Conservation (phyloP, 1,139 yeast genomes). For the Sugiyamaella paludigena region DNA sequence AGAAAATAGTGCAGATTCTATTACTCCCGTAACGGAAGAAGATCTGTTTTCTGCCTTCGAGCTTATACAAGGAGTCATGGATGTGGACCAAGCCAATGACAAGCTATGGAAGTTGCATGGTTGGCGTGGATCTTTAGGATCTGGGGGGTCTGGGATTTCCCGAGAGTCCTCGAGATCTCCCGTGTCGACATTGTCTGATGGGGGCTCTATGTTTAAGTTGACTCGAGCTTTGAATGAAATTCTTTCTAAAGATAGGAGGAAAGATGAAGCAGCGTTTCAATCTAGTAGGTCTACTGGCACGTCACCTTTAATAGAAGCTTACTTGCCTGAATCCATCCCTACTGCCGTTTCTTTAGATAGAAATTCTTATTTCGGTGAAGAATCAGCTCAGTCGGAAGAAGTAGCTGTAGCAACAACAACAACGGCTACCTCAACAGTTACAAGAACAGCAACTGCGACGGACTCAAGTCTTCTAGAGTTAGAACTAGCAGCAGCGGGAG, state of each 20-base stretch:
- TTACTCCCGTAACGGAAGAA: constrained; percentile 40
- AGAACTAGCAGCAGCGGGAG: no score
- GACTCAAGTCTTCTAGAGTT: no score
- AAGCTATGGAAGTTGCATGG: constrained; percentile 33
- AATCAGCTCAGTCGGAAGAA: no score
- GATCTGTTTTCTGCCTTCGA: constrained; percentile 42
- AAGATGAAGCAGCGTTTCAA: not conserved
- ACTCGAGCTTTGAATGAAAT: constrained; percentile 37
- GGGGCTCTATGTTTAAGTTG: constrained; percentile 28
- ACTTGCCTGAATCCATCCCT: constrained; percentile 2
- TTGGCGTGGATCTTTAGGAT: constrained; percentile 30
- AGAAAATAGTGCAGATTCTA: constrained; percentile 39
- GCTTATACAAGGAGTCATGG: constrained; percentile 32
- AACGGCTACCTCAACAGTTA: no score
- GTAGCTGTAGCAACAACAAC: no score
- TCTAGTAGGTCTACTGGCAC: constrained; percentile 3
- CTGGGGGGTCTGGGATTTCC: constrained; percentile 15
- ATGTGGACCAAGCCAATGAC: constrained; percentile 30
- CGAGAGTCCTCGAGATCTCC: constrained; percentile 20
- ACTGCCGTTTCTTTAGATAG: not conserved
- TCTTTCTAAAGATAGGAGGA: constrained; percentile 6
- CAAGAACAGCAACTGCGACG: no score
- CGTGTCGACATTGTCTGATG: constrained; percentile 18
- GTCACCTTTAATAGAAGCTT: constrained; percentile 8
- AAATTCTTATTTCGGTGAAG: no score